phyloP scores from a whole-genome alignment of 106 monocot species.

The Ottelia alismoides region DNA sequence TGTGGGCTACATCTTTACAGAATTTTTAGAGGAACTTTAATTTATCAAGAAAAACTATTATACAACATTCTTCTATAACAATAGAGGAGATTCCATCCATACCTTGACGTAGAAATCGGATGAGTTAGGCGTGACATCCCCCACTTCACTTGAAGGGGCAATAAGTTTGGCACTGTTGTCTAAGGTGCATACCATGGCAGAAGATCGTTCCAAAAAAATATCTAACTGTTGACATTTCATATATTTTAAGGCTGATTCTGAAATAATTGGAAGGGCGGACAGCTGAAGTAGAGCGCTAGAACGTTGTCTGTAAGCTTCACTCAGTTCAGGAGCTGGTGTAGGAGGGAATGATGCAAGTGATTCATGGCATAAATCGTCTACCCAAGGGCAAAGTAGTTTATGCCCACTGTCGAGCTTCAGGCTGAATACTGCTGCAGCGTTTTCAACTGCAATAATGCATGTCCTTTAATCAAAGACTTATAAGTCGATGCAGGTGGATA shows the following conservation, averaged over 20 bases:
- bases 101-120: constrained; percentile 67
- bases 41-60: not conserved
- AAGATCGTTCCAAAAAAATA: constrained; percentile 27
- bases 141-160: constrained; percentile 23
- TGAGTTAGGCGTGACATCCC: constrained; percentile 18
- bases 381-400: constrained; percentile 90
- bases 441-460: constrained; percentile 74
- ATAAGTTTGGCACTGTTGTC: constrained; percentile 29
- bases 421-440: constrained; percentile 94
- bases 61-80: not conserved
- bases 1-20: not conserved
- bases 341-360: constrained; percentile 62
- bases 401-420: constrained; percentile 90
- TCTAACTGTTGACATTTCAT: constrained; percentile 56
- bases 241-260: constrained; percentile 41
- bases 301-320: constrained; percentile 50
- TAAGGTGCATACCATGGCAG: constrained; percentile 19
- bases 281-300: constrained; percentile 31
- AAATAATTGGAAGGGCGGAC: constrained; percentile 63
- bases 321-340: constrained; percentile 45
- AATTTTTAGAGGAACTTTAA: not conserved
- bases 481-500: too few relatives aligned
- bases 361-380: constrained; percentile 87
- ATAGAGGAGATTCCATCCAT: constrained; percentile 4
- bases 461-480: too few relatives aligned